These are phyloP conservation scores for Mortierella sp. DNA, from an alignment of 371 early-diverging fungal species.

Conservation along the genomic window DNA sequence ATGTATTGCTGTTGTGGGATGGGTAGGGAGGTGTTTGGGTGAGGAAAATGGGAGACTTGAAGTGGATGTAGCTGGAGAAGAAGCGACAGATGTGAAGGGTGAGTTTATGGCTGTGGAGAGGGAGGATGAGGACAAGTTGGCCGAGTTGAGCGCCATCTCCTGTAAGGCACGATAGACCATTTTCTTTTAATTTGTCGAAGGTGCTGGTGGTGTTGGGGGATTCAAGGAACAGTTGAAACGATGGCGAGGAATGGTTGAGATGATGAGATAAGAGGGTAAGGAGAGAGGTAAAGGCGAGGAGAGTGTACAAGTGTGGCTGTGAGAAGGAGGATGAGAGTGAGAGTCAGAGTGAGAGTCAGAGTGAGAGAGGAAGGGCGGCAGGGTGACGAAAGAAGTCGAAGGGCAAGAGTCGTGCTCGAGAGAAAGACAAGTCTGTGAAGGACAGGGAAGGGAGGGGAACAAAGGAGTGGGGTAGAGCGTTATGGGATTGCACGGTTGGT, in stretches of 20 bases:
- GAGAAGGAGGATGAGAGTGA: not conserved
- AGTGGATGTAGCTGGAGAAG: too few species aligned
- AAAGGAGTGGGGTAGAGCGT: not conserved
- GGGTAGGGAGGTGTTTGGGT: too few species aligned
- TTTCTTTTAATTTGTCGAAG: too few species aligned
- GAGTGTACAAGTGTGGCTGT: too few species aligned
- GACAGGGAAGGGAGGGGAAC: not conserved
- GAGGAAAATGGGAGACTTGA: too few species aligned
- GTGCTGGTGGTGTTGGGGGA: too few species aligned
- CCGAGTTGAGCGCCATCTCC: not conserved
- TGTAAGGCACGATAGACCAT: not conserved
- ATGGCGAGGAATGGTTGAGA: not conserved
- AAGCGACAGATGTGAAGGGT: too few species aligned
- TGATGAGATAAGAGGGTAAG: not conserved
- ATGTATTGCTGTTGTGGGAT: constrained; percentile 3
- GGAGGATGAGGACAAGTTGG: not conserved
- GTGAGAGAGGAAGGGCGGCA: not conserved
- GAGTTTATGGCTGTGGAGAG: too few species aligned
- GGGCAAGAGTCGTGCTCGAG: too few species aligned
- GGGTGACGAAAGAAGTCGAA: not conserved
- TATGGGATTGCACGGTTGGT: not conserved
- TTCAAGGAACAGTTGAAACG: too few species aligned
- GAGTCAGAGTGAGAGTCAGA: not conserved
- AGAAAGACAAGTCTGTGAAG: not conserved
- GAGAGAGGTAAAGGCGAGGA: not conserved